A percentile compares a stretch with the other conserved stretches of the same genome.
Conservation (phyloP, 129 eudicot genomes). For the Scalesia atractyloides region DNA sequence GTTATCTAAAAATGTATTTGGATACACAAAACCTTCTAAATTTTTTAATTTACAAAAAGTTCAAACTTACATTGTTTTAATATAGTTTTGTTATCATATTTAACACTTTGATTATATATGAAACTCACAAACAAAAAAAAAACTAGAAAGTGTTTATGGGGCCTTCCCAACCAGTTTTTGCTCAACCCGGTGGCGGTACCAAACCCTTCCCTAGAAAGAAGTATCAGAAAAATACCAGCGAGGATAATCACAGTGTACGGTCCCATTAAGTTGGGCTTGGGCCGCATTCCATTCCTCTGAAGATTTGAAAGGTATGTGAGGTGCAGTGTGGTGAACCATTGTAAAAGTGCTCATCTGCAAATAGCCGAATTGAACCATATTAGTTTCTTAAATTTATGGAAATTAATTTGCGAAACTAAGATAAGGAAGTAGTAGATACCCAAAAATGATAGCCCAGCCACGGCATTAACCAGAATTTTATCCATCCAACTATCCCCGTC, state of each 20-base stretch:
- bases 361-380: neutral
- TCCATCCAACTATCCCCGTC: conserved; percentile 85
- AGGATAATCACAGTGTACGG: conserved; percentile 97
- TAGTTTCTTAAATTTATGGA: too few species aligned
- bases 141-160: neutral
- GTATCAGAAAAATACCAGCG: conserved; percentile 51
- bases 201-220: neutral
- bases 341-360: conserved; percentile 99
- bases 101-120: neutral
- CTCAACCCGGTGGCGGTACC: neutral
- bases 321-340: conserved; percentile 97
- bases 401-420: neutral
- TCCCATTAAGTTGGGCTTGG: conserved; percentile 93
- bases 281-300: conserved; percentile 95
- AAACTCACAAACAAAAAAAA: neutral
- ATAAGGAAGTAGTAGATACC: conserved; percentile 44
- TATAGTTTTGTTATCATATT: neutral
- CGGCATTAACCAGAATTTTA: conserved; percentile 96
- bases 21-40: neutral
- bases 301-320: conserved; percentile 90
- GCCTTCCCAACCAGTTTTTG: neutral
- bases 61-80: neutral
- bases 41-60: too few species aligned
- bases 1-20: neutral
- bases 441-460: conserved; percentile 98